A percentile compares a stretch with the other conserved stretches of the same genome.
Evolutionary conservation across 768 basidiomycete species (phyloP).

Genomic region (Leccinum ochraceum): DNA sequence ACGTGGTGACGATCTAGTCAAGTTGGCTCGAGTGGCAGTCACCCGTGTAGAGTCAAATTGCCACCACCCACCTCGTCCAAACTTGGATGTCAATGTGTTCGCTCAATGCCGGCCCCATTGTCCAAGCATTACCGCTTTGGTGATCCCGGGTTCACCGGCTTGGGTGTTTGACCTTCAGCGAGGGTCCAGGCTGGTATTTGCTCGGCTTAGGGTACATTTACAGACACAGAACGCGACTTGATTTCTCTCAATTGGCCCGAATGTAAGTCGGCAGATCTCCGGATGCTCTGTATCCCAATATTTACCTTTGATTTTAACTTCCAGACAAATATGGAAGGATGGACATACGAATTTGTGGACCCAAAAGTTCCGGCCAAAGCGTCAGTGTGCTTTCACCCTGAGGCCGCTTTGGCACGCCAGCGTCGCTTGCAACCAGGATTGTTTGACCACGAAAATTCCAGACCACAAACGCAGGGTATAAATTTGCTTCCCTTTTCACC

Average conservation of each 20-base stretch:
- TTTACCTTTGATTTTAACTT: no score
- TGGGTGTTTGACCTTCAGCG: neutral
- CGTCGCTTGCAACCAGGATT: neutral
- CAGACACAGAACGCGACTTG: no score
- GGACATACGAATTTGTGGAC: no score
- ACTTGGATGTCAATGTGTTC: neutral
- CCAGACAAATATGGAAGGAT: no score
- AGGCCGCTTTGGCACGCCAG: constrained; percentile 4
- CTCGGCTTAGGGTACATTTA: neutral
- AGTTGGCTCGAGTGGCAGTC: neutral
- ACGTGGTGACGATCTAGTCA: neutral
- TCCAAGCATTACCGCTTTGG: neutral
- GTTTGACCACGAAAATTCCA: neutral
- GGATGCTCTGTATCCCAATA: no score
- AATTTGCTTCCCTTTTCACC: neutral
- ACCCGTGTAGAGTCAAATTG: neutral
- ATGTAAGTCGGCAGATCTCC: neutral
- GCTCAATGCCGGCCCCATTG: neutral
- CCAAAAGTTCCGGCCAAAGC: constrained; percentile 3
- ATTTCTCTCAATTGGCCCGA: neutral
- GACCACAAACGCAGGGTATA: constrained; percentile 1
- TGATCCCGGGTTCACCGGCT: neutral
- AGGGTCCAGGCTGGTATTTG: neutral
- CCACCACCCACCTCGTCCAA: neutral
- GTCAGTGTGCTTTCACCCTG: neutral